Percentiles rank a stretch among this genome's conserved stretches.
phyloP scores from a whole-genome alignment of 164 flowering plant species.

The Stephania yunnanensis region DNA sequence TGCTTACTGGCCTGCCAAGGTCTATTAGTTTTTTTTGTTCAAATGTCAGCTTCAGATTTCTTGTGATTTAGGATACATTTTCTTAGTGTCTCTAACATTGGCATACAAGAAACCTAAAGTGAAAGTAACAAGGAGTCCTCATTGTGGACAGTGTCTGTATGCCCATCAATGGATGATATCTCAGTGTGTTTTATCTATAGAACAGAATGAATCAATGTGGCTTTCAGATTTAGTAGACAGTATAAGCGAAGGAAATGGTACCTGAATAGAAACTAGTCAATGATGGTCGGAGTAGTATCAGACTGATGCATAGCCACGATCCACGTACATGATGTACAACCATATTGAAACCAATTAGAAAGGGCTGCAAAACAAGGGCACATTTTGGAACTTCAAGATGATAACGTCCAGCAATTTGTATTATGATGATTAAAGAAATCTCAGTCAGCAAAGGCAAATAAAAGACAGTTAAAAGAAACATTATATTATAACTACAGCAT shows the following conservation, averaged over 20 bases:
- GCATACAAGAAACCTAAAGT: not conserved
- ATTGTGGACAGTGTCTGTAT: not conserved
- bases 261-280: not conserved
- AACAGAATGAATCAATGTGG: not conserved
- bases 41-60: not conserved
- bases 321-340: not conserved
- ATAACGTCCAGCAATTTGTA: too few relatives aligned
- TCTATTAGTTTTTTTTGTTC: not conserved
- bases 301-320: not conserved
- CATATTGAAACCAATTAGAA: not conserved
- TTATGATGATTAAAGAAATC: not conserved
- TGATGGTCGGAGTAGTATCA: not conserved
- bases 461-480: not conserved
- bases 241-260: too few relatives aligned
- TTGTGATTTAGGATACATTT: not conserved
- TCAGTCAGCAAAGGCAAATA: not conserved
- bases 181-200: not conserved
- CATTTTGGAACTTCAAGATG: not conserved
- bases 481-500: too few relatives aligned
- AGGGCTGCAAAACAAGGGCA: not conserved
- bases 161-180: not conserved
- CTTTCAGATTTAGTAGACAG: too few relatives aligned
- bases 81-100: not conserved
- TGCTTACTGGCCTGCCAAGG: too few relatives aligned
- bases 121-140: not conserved